phyloP scores from a whole-genome alignment of 2,329 filamentous ascomycete genomes.

The Metarhizium guizhouense region DNA sequence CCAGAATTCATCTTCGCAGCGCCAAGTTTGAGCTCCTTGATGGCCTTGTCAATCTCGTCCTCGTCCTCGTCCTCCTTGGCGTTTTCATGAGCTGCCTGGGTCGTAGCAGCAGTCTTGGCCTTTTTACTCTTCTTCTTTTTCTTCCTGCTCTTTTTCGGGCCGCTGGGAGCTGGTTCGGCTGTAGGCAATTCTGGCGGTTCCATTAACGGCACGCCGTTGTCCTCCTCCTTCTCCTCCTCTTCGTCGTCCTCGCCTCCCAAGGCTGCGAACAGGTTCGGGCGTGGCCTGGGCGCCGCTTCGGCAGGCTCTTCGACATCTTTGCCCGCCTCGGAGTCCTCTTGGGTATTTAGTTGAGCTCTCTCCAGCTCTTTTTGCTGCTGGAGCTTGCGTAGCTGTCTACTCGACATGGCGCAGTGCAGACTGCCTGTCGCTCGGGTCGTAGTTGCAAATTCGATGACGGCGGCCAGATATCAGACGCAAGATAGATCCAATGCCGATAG shows the following conservation, averaged over 20 bases:
- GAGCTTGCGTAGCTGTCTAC: slow-evolving; percentile 41
- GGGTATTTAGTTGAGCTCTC: slow-evolving; percentile 10
- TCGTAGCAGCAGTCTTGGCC: slow-evolving; percentile 17
- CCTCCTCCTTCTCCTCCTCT: slow-evolving; percentile 26
- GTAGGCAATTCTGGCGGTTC: slow-evolving; percentile 1
- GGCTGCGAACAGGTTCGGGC: slow-evolving; percentile 42
- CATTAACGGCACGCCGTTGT: slow-evolving; percentile 19
- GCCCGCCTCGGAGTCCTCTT: slow-evolving; percentile 16
- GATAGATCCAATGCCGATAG: not conserved
- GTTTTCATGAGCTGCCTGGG: slow-evolving; percentile 3
- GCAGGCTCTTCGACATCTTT: slow-evolving; percentile 22
- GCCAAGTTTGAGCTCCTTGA: slow-evolving; percentile 32
- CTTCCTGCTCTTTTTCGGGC: slow-evolving; percentile 28
- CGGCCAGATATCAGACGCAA: not conserved
- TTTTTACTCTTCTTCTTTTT: slow-evolving; percentile 25
- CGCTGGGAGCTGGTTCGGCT: slow-evolving; percentile 14
- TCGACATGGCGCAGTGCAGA: slow-evolving; percentile 32
- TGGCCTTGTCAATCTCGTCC: slow-evolving; percentile 48
- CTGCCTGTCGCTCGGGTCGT: not conserved
- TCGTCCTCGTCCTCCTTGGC: slow-evolving; percentile 17
- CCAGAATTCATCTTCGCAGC: not conserved
- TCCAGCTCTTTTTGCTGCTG: slow-evolving; percentile 40
- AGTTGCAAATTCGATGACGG: not conserved
- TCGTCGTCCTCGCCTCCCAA: slow-evolving; percentile 35
- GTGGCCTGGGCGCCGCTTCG: slow-evolving; percentile 25